Conservation (phyloP, 176 grass and related monocot genomes). For the Hordeum marinum region DNA sequence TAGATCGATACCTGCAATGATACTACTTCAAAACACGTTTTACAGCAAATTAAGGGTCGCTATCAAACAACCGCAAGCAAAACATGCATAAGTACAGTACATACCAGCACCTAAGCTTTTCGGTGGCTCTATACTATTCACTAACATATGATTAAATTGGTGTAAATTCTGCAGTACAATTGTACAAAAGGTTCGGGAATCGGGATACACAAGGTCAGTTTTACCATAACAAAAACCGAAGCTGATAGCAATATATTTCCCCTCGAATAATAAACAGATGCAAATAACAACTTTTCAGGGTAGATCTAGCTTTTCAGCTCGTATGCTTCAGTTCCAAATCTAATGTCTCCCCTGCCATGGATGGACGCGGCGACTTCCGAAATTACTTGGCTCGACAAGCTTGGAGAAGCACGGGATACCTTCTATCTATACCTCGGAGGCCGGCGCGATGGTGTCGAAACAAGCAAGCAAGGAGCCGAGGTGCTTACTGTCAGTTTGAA, state of each 20-base stretch:
- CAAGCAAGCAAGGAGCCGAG: background rate
- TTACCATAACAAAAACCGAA: background rate
- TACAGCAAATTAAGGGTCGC: background rate
- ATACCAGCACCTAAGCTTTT: background rate
- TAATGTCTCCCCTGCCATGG: background rate
- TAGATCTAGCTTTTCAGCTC: background rate
- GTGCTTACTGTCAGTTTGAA: no score
- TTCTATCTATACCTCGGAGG: background rate
- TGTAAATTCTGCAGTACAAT: background rate
- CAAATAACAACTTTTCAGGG: background rate
- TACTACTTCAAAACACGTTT: background rate
- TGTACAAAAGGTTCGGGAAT: background rate
- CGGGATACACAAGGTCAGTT: background rate
- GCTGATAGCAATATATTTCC: no score
- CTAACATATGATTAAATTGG: background rate
- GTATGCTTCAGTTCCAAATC: background rate
- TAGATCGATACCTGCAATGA: constrained; percentile 61
- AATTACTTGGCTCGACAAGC: background rate
- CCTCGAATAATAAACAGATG: background rate
- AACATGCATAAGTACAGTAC: background rate
- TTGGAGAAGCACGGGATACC: background rate
- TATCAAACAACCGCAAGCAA: background rate
- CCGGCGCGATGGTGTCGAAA: background rate
- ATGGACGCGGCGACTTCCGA: background rate
- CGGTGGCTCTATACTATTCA: background rate